Evolutionary conservation across 2,329 filamentous ascomycete genomes (phyloP), one percentile per base, ranked within the genome.

Genomic region (Sporothrix globosa): DNA sequence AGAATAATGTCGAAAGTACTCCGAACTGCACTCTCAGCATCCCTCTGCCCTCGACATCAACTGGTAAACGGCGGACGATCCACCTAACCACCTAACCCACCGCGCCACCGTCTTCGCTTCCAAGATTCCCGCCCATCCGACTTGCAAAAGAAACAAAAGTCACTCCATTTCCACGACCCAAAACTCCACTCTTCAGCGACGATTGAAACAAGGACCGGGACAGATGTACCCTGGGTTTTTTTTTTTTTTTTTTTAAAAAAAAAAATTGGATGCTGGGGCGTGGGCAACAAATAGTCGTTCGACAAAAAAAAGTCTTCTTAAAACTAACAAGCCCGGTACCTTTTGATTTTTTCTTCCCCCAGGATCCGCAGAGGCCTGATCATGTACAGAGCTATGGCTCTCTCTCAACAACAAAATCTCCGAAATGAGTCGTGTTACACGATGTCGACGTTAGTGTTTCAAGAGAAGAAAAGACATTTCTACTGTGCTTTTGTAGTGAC

Each of bases 361-460:
- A 5, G 5, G 34, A 4, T 34, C 34, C 34, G 34, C 7, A 34
- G 4, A 34, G 34, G 34, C 34, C 27, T 30, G 27, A 4, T n/a
- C n/a, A n/a, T n/a, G n/a, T n/a, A n/a, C n/a, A n/a, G n/a, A n/a
- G n/a, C n/a, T n/a, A n/a, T n/a, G n/a, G n/a, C 30, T 30, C 41
- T 44, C 41, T 19, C 19, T 13, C 17, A 9, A 63, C 10, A 17
- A 63, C 14, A 17, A 24, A 63, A 10, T 52, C 6, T 21, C 61
- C 61, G 61, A 66, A 66, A 66, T 66, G 61, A 66, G 46, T 34
- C 46, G 44, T 66, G 61, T 66, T 66, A 44, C 61, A 66, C 61
- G 46, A 66, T 63, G 7, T 52, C 44, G 41, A 66, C 44, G n/a
- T 66, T 5, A 21, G 61, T 52, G 61, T 66, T 66, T 66, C 61